These are phyloP conservation scores for Irpex rosettiformis DNA, from an alignment of 1,284 basidiomycete species.

Conservation along the genomic window DNA sequence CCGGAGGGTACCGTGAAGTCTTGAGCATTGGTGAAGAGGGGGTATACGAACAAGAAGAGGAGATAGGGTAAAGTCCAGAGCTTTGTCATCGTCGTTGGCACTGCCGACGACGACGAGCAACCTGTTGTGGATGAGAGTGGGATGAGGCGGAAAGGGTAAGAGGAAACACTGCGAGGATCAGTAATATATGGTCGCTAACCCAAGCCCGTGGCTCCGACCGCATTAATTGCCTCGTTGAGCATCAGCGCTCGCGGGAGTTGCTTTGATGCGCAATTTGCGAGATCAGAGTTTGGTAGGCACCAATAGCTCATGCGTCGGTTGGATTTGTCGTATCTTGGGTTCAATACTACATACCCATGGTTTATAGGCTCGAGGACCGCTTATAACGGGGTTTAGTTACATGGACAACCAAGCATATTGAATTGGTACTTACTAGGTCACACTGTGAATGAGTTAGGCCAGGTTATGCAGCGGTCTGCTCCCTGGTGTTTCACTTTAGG, in stretches of 20 bases:
- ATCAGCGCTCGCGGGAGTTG: neutral
- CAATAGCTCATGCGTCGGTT: no score
- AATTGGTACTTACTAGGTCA: no score
- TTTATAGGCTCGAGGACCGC: no score
- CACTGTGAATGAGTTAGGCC: no score
- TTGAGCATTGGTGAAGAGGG: neutral
- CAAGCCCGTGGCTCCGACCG: neutral
- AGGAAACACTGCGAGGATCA: neutral
- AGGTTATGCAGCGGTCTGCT: no score
- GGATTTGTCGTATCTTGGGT: no score
- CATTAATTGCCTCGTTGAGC: neutral
- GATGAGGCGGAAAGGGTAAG: neutral
- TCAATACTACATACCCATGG: no score
- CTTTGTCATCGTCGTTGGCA: neutral
- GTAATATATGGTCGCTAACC: neutral
- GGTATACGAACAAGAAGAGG: neutral
- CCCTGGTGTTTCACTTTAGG: no score
- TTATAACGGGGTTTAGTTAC: no score
- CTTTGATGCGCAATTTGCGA: neutral
- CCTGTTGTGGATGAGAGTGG: neutral
- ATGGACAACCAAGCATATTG: no score
- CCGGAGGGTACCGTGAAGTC: neutral
- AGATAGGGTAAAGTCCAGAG: neutral
- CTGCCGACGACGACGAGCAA: neutral
- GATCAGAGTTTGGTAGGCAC: no score